Evolutionary conservation across 2,329 filamentous ascomycete genomes (phyloP), one percentile per base, ranked within the genome.

Genomic region (Stemphylium lycopersici): DNA sequence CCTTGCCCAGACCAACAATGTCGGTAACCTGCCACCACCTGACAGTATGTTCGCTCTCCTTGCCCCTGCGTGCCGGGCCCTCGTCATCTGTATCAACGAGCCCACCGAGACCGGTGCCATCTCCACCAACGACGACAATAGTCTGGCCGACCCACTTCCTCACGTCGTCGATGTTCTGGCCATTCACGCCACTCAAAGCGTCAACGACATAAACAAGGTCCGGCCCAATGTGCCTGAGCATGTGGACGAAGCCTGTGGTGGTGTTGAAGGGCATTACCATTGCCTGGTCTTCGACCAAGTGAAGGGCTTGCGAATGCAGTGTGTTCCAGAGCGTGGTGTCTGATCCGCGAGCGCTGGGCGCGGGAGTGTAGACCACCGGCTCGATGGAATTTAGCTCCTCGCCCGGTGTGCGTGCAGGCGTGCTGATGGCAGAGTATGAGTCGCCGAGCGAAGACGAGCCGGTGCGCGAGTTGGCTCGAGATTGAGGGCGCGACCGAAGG

Each of bases 201-300:
- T 95, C 91, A 68, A 96, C 90, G 10, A 97, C 83, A 70, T 98
- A 98, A 31, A 97, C 86, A 22, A 93, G 81, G 55, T 96, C 90
- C 0, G 93, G 93, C 33, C 88, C 85, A 6, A 98, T 81, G 72
- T 96, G 91, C 46, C 91, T 89, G 24, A 97, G 83, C 64, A 97
- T 91, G 71, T 96, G 90, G 3, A 91, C 84, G 70, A 95, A 90
- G 40, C 93, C 93, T 24, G 86, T 88, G n/a, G 84, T 79, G 0
- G 91, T 90, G 10, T 88, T 95, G 71, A 96, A 98, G 0, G 92
- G 92, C 70, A 98, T 83, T 52, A 97, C 89, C 84, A 92, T 92
- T 38, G 85, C 87, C 38, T 95, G 89, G 69, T 91, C 90, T 64
- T 96, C 90, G 4, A 96, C 91, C 10, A 97, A 82, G 1, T 82